phyloP scores from a whole-genome alignment of 805 yeast species.

The Barnettozyma pratensis region DNA sequence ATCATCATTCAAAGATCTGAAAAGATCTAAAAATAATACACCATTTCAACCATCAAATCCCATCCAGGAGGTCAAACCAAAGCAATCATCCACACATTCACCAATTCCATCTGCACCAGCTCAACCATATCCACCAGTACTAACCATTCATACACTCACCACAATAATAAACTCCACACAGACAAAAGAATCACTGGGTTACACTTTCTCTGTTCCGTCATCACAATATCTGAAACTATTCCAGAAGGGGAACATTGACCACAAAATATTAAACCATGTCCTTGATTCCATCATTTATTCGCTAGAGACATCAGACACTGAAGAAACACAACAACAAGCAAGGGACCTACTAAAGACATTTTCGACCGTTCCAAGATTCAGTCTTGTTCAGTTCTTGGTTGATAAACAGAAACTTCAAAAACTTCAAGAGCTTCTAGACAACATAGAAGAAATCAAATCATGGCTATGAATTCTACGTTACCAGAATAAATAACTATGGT shows the following conservation, averaged over 20 bases:
- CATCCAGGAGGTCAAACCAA: too few relatives aligned
- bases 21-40: conserved; percentile 27
- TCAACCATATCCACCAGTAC: conserved; percentile 35
- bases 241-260: conserved; percentile 41
- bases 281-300: conserved; percentile 33
- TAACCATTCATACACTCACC: conserved; percentile 41
- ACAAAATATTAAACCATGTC: conserved; percentile 41
- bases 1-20: conserved; percentile 66
- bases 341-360: conserved; percentile 11
- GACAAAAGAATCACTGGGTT: conserved; percentile 31
- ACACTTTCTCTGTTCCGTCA: conserved; percentile 29
- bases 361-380: conserved; percentile 19
- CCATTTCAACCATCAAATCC: background rate
- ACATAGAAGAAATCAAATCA: background rate
- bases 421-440: background rate
- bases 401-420: conserved; percentile 9
- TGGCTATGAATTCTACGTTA: background rate
- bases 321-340: background rate
- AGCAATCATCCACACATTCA: background rate
- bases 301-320: background rate
- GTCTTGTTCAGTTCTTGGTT: conserved; percentile 14
- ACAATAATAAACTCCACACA: conserved; percentile 34
- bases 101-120: background rate
- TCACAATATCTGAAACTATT: conserved; percentile 30
- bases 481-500: background rate